phyloP scores from a whole-genome alignment of 345 rosid genomes.

The Brassica rapa region DNA sequence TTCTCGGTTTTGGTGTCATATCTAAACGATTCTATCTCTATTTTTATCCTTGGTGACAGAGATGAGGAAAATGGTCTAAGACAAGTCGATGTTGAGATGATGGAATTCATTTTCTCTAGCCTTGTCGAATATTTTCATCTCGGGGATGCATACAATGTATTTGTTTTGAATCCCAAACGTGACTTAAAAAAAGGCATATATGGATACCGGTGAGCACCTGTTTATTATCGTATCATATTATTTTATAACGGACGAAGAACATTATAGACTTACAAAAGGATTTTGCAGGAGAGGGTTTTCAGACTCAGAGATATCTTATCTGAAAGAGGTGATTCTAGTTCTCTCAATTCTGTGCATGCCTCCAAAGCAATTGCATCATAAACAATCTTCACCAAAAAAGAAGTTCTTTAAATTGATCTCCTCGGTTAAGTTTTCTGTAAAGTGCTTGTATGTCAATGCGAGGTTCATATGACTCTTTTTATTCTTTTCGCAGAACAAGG shows the following conservation, averaged over 20 bases:
- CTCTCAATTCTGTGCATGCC: conserved; percentile 21
- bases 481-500: conserved; percentile 58
- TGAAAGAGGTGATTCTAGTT: conserved; percentile 64
- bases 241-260: neutral
- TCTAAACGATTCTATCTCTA: conserved; percentile 2
- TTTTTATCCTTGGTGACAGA: conserved; percentile 49
- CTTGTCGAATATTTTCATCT: conserved; percentile 89
- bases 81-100: conserved; percentile 90
- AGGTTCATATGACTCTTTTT: conserved; percentile 12
- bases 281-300: conserved; percentile 92
- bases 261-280: conserved; percentile 30
- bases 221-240: conserved; percentile 12
- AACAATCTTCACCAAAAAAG: neutral
- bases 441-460: conserved; percentile 11
- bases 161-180: conserved; percentile 77
- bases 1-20: conserved; percentile 18
- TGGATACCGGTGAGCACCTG: conserved; percentile 74
- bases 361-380: conserved; percentile 12
- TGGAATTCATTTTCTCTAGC: conserved; percentile 83
- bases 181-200: conserved; percentile 59
- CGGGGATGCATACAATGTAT: conserved; percentile 81
- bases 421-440: neutral
- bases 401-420: neutral
- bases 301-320: conserved; percentile 72
- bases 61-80: conserved; percentile 57